Conservation (phyloP, 2,329 filamentous ascomycete genomes). For the Colletotrichum sp. region DNA sequence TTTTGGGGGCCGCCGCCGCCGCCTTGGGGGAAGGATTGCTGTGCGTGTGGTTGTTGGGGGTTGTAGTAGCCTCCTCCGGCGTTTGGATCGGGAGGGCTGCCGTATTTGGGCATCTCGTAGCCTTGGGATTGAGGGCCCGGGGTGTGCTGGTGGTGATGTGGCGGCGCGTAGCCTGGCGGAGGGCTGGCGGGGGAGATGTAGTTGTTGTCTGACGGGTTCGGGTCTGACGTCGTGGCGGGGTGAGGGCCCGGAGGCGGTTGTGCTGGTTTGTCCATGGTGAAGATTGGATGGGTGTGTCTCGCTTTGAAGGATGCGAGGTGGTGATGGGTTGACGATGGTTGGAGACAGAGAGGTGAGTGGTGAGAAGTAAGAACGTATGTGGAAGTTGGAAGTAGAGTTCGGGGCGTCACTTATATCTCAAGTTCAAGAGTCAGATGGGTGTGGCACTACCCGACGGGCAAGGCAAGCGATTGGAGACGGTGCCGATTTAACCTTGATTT, state of each 20-base stretch:
- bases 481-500: slow-evolving; percentile 3
- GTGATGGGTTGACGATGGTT: not conserved
- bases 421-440: not conserved
- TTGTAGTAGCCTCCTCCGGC: not conserved
- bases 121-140: not conserved
- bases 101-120: slow-evolving; percentile 12
- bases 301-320: accelerated
- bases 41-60: not conserved
- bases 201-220: not conserved
- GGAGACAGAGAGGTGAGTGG: not conserved
- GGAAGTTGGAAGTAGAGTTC: not conserved
- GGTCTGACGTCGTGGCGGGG: not conserved
- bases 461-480: not conserved
- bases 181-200: not conserved
- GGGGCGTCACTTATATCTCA: slow-evolving; percentile 2
- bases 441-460: not conserved
- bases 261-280: slow-evolving; percentile 6
- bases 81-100: not conserved
- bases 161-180: not conserved
- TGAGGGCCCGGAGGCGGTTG: not conserved
- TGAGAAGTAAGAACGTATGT: not conserved
- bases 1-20: slow-evolving; percentile 8
- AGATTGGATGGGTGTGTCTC: not conserved
- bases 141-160: not conserved
- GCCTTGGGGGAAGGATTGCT: not conserved